A percentile compares a stretch with the other conserved stretches of the same genome.
These are phyloP conservation scores for Suhomyces prunicola DNA, from an alignment of 805 yeast genomes.

Conservation along the genomic window DNA sequence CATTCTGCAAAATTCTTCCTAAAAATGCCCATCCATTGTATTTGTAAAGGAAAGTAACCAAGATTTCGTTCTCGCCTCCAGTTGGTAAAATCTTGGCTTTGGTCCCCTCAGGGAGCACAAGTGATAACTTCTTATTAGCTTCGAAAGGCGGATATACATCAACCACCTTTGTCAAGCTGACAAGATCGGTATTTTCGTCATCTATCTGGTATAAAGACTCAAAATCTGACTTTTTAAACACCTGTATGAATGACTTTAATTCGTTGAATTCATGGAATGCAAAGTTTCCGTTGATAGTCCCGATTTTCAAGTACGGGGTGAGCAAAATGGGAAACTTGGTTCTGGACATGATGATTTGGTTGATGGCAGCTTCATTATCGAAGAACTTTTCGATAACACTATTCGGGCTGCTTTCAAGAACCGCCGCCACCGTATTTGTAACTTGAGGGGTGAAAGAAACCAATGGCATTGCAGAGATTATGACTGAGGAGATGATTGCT, in stretches of 20 bases:
- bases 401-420: conserved; percentile 45
- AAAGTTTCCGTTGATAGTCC: conserved; percentile 61
- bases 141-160: conserved; percentile 59
- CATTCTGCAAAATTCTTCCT: conserved; percentile 73
- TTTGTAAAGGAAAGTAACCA: conserved; percentile 65
- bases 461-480: conserved; percentile 48
- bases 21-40: conserved; percentile 87
- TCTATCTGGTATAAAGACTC: conserved; percentile 43
- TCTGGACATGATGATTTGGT: conserved; percentile 50
- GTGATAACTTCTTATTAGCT: conserved; percentile 42
- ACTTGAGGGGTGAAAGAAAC: conserved; percentile 44
- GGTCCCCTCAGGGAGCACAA: conserved; percentile 49
- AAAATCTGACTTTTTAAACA: conserved; percentile 39
- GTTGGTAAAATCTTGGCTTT: conserved; percentile 68
- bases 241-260: conserved; percentile 60
- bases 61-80: conserved; percentile 25
- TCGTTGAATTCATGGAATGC: conserved; percentile 61
- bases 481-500: conserved; percentile 46
- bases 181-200: conserved; percentile 50
- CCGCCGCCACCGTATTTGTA: conserved; percentile 39
- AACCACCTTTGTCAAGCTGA: conserved; percentile 46
- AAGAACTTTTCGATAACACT: conserved; percentile 45
- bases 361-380: conserved; percentile 39
- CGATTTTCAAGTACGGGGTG: conserved; percentile 56
- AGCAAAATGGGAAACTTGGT: conserved; percentile 74